Evolutionary conservation across 345 rosid species (phyloP).

Genomic region (Luvunga scandens): DNA sequence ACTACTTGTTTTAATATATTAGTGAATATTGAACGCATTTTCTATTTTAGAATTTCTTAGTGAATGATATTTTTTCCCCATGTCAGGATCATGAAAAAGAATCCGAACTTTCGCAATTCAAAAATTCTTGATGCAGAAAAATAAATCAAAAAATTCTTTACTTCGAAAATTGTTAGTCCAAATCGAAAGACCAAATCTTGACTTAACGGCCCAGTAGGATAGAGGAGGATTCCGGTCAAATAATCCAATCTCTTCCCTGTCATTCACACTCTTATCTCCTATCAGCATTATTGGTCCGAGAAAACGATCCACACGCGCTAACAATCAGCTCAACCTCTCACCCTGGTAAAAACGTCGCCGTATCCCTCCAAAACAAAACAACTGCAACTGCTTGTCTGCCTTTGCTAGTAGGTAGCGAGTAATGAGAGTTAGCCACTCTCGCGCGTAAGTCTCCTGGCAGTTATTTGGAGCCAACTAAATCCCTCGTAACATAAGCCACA

Average conservation of each 20-base stretch:
- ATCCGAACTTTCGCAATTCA: not conserved
- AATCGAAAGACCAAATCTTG: not conserved
- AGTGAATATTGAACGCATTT: no score
- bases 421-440: not conserved
- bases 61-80: no score
- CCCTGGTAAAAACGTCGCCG: no score
- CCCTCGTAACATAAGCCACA: not conserved
- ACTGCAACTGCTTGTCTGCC: not conserved
- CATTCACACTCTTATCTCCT: slow-evolving; percentile 23
- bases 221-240: not conserved
- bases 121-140: not conserved
- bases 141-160: no score
- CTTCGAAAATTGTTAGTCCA: not conserved
- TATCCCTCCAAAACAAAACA: not conserved
- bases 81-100: no score
- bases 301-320: not conserved
- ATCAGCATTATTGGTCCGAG: slow-evolving; percentile 24
- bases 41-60: no score
- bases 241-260: not conserved
- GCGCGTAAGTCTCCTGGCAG: not conserved
- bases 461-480: slow-evolving; percentile 10
- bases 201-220: not conserved
- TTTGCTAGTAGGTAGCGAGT: not conserved
- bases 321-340: not conserved
- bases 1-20: no score